Evolutionary conservation across 148 eudicot species (phyloP).

Genomic region (Diospyros lotus): DNA sequence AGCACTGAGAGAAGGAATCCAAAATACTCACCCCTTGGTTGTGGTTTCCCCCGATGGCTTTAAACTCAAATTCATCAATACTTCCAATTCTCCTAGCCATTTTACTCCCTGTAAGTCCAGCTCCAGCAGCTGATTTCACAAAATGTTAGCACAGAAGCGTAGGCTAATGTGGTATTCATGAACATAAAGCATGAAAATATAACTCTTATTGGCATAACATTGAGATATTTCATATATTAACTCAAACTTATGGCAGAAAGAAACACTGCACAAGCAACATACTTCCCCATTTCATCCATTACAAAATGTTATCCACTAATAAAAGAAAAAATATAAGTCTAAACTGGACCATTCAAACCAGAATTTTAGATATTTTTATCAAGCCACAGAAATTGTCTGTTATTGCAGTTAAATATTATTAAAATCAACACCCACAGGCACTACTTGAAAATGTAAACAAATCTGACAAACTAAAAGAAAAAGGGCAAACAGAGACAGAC

Average conservation of each 20-base stretch:
- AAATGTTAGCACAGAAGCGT: slow-evolving; percentile 14
- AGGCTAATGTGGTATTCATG: neutral
- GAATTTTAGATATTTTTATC: neutral
- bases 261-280: neutral
- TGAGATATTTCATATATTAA: neutral
- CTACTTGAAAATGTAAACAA: too few relatives aligned
- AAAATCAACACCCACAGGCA: neutral
- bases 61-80: slow-evolving; percentile 93
- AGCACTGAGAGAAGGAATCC: neutral
- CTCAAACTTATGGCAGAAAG: neutral
- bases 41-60: slow-evolving; percentile 80
- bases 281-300: neutral
- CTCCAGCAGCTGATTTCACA: slow-evolving; percentile 79
- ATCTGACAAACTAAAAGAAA: too few relatives aligned
- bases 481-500: neutral
- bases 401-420: neutral
- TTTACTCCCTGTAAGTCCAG: slow-evolving; percentile 92
- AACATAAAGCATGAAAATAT: neutral
- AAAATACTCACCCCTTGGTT: slow-evolving; percentile 82
- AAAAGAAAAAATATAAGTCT: neutral
- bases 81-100: slow-evolving; percentile 93
- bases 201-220: neutral
- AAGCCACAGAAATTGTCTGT: neutral
- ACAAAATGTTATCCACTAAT: neutral
- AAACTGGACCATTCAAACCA: neutral